Percentiles rank a stretch among this genome's conserved stretches.
Evolutionary conservation across 1,139 yeast genomes (phyloP).

Genomic region (Geotrichum aggregatum): DNA sequence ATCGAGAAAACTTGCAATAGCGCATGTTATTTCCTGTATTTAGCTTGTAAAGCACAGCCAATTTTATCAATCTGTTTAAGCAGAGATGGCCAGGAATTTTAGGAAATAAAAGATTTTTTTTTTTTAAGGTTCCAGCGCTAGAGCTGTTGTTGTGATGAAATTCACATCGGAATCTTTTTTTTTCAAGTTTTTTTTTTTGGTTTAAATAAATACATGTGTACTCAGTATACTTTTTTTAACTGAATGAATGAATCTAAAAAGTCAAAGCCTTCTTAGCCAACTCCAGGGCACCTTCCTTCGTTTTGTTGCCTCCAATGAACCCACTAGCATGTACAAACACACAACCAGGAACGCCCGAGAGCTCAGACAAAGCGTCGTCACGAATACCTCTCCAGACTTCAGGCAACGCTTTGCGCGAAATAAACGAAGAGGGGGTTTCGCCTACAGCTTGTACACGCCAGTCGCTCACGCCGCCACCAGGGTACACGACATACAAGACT

Average conservation of each 20-base stretch:
- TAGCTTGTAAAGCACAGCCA: too few species aligned
- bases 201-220: too few species aligned
- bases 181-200: too few species aligned
- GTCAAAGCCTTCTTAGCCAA: slow-evolving; percentile 61
- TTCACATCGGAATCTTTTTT: too few species aligned
- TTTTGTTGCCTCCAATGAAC: slow-evolving; percentile 89
- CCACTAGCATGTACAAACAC: slow-evolving; percentile 95
- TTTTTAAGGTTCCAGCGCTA: too few species aligned
- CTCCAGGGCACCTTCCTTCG: slow-evolving; percentile 70
- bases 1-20: too few species aligned
- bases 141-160: too few species aligned
- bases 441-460: slow-evolving; percentile 95
- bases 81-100: too few species aligned
- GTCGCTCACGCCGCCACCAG: slow-evolving; percentile 53
- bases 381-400: slow-evolving; percentile 92
- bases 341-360: slow-evolving; percentile 77
- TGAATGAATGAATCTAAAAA: slow-evolving; percentile 24
- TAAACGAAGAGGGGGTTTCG: slow-evolving; percentile 66
- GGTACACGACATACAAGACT: slow-evolving; percentile 72
- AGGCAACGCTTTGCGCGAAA: slow-evolving; percentile 81
- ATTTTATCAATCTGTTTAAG: too few species aligned
- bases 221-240: too few species aligned
- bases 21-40: too few species aligned
- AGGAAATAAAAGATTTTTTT: too few species aligned
- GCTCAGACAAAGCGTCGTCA: slow-evolving; percentile 70